Conservation (phyloP, 495 filamentous ascomycete species). For the Hyaloscypha variabilis region DNA sequence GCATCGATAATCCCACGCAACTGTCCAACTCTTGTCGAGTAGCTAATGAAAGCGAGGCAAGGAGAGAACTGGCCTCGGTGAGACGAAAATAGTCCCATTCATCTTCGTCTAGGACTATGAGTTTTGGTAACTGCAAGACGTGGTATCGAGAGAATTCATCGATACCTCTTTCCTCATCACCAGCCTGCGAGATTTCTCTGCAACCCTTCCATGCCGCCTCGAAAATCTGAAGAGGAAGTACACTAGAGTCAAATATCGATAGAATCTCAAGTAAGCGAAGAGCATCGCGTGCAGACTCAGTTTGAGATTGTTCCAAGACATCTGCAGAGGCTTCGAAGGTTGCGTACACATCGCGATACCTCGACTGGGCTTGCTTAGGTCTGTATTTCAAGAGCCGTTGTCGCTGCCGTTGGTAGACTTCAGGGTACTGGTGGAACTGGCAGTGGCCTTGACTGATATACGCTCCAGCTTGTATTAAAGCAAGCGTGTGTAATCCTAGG, state of each 20-base stretch:
- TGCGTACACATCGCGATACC: constrained; percentile 33
- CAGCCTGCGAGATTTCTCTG: constrained; percentile 12
- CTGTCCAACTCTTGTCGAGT: constrained; percentile 22
- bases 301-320: constrained; percentile 29
- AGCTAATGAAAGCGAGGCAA: constrained; percentile 32
- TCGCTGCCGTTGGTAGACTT: constrained; percentile 30
- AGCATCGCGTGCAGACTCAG: constrained; percentile 36
- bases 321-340: constrained; percentile 27
- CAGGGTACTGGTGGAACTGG: constrained; percentile 33
- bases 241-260: constrained; percentile 39
- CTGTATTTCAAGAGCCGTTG: constrained; percentile 25
- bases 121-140: constrained; percentile 30
- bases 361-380: constrained; percentile 25
- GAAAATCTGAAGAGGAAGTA: constrained; percentile 39
- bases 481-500: constrained; percentile 40
- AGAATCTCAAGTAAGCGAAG: constrained; percentile 43
- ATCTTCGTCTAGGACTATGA: constrained; percentile 23
- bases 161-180: constrained; percentile 11
- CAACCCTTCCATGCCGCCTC: constrained; percentile 27
- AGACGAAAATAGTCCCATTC: constrained; percentile 35
- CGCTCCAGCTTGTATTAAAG: constrained; percentile 43
- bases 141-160: constrained; percentile 24
- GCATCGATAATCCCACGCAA: constrained; percentile 26
- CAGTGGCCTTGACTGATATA: constrained; percentile 34
- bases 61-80: constrained; percentile 28